These are phyloP conservation scores for Aspergillus homomorphus DNA, from an alignment of 495 filamentous ascomycete genomes.

Conservation along the genomic window DNA sequence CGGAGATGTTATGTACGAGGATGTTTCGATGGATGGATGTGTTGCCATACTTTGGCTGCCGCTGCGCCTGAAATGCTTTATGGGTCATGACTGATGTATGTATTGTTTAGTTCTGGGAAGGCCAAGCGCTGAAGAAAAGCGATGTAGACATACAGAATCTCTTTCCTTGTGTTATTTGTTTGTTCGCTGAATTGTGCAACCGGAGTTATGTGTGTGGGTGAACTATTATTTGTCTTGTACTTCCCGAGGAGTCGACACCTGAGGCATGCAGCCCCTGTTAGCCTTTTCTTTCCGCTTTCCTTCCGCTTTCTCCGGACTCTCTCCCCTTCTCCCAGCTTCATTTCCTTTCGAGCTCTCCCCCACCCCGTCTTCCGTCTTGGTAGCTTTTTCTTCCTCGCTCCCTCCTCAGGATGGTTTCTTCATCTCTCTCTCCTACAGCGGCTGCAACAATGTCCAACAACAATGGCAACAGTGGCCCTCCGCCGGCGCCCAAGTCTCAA, in stretches of 20 bases:
- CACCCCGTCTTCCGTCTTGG: neutral
- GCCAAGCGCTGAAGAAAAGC: neutral
- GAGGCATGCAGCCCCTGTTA: neutral
- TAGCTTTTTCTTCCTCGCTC: slow-evolving; percentile 25
- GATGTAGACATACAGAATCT: slow-evolving; percentile 4
- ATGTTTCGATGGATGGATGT: slow-evolving; percentile 10
- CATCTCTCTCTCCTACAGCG: slow-evolving; percentile 9
- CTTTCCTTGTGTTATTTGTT: too few relatives aligned
- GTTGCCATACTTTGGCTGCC: slow-evolving; percentile 13
- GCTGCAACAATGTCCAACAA: neutral
- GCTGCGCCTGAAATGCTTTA: slow-evolving; percentile 20
- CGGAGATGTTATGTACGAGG: neutral
- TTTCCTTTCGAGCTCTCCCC: neutral
- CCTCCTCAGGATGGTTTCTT: slow-evolving; percentile 1
- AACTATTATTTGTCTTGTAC: too few relatives aligned
- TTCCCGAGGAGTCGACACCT: neutral
- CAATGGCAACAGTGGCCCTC: neutral
- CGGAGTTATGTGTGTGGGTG: neutral
- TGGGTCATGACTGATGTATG: slow-evolving; percentile 29
- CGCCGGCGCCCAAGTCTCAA: slow-evolving; percentile 21
- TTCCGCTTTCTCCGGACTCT: slow-evolving; percentile 1
- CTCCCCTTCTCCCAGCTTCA: slow-evolving; percentile 1
- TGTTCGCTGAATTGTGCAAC: neutral
- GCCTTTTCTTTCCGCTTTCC: slow-evolving; percentile 5
- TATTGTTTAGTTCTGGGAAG: slow-evolving; percentile 7